phyloP scores from a whole-genome alignment of 2,329 filamentous ascomycete species.

The Arthrocladium fulminans region DNA sequence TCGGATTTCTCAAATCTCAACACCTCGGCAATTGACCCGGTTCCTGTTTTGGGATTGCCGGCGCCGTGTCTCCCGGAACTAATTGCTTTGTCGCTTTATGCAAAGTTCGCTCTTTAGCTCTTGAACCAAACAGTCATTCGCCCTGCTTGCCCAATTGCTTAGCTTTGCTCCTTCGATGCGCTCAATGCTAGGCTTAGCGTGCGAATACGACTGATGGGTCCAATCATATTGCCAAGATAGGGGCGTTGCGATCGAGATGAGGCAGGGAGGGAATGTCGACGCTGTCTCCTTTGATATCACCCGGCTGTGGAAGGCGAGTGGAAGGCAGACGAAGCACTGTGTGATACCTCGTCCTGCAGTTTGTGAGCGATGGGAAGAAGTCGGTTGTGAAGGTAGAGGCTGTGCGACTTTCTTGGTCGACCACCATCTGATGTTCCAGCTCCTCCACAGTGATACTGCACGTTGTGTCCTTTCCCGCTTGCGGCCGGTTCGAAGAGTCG shows the following conservation, averaged over 20 bases:
- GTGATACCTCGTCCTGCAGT: slow-evolving; percentile 9
- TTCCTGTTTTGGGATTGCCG: too few species aligned
- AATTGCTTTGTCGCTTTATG: too few species aligned
- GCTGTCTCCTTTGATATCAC: not conserved
- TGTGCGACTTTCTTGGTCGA: not conserved
- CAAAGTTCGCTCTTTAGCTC: slow-evolving; percentile 11
- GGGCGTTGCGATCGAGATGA: not conserved
- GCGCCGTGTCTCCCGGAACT: too few species aligned
- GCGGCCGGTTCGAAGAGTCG: slow-evolving; percentile 10
- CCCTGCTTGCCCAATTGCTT: not conserved
- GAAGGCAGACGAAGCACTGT: too few species aligned
- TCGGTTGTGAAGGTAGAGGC: slow-evolving; percentile 12
- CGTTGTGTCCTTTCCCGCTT: not conserved
- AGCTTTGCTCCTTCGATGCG: not conserved
- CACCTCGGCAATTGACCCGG: too few species aligned
- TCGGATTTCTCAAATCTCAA: too few species aligned
- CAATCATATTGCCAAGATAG: slow-evolving; percentile 15
- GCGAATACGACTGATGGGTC: slow-evolving; percentile 14
- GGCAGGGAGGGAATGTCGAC: not conserved
- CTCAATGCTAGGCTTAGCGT: slow-evolving; percentile 5
- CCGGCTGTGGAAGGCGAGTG: too few species aligned
- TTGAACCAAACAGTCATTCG: not conserved
- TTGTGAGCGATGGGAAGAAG: slow-evolving; percentile 17
- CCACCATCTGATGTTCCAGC: slow-evolving; percentile 2
- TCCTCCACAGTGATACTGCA: not conserved